Conservation (phyloP, 1,139 yeast species). For the Wickerhamiella infanticola region DNA sequence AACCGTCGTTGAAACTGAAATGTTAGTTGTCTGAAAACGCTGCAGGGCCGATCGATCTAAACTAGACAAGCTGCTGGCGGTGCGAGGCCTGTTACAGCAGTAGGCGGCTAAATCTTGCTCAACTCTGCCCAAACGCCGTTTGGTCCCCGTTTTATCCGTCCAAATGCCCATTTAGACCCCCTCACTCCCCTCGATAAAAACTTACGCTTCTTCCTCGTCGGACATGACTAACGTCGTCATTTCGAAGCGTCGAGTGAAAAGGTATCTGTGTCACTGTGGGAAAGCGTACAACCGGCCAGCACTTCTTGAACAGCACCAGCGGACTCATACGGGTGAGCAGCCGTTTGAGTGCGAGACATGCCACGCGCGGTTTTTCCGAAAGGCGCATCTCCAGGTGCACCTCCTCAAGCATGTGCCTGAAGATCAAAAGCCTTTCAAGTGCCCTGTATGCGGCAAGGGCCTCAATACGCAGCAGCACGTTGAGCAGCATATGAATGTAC, state of each 20-base stretch:
- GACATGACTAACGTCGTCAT: constrained; percentile 14
- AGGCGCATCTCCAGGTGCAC: constrained; percentile 69
- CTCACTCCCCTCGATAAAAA: background rate
- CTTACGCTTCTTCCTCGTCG: constrained; percentile 24
- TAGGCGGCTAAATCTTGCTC: too few relatives aligned
- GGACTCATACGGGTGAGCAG: constrained; percentile 65
- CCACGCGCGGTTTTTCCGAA: constrained; percentile 49
- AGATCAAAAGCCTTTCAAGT: constrained; percentile 54
- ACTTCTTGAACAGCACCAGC: constrained; percentile 58
- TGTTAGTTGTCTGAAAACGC: background rate
- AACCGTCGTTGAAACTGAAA: constrained; percentile 50
- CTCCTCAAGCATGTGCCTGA: constrained; percentile 32
- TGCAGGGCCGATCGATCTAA: too few relatives aligned
- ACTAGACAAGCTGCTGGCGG: too few relatives aligned
- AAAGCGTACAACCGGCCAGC: constrained; percentile 76
- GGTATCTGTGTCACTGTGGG: constrained; percentile 50
- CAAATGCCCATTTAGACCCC: too few relatives aligned
- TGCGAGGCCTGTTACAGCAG: too few relatives aligned
- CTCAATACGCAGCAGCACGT: constrained; percentile 71
- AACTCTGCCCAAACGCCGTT: too few relatives aligned
- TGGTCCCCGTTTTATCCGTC: too few relatives aligned
- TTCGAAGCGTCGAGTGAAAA: constrained; percentile 34
- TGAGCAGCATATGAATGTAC: constrained; percentile 65
- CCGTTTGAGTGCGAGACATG: constrained; percentile 63
- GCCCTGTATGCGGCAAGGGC: constrained; percentile 70